Evolutionary conservation across 2,329 filamentous ascomycete genomes (phyloP), one percentile per base, ranked within the genome.

Genomic region (Paraphaeosphaeria sporulosa): DNA sequence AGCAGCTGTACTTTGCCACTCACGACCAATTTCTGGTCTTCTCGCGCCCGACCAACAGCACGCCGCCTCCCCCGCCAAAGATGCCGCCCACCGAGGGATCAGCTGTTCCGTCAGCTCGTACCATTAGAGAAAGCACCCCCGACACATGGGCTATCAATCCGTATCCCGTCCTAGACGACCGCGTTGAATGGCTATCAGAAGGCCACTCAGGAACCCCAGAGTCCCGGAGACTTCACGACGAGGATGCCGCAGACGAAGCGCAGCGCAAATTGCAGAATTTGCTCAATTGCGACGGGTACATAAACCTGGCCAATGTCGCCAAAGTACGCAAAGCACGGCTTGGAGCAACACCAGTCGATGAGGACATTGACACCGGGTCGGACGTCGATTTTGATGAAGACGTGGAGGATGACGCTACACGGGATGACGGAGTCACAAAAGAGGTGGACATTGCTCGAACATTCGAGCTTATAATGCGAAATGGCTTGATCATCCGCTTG

Each of bases 1-100:
- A 90, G 70, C 82, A 86, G 44, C 77, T 90, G 3, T 90, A 90
- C 70, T 90, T 89, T 67, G 85, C 85, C 44, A 86, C 83, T 0
- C 86, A 90, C 63, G 85, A 90, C 66, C 86, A 89, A 62, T 87
- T 84, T 60, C 76, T 90, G 6, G 80, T 87, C 51, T 90, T 90
- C 75, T 85, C 85, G 59, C 82, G 83, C 55, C 88, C 88, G 12
- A 82, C 86, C 2, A 86, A 84, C 68, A 85, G 85, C 10, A 76
- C 70, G 1, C 80, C 88, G 8, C 87, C 88, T 4, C 82, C 86
- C 34, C 85, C 85, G 23, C 87, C 87, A 2, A 84, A 80, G 60
- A 75, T 87, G 48, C 79, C 80, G 7, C 78, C 77, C 17, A 73
- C 78, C 13, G 70, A 73, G 13, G 79, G 80, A 1, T 75, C 78